Conservation (phyloP, 768 basidiomycete species). For the Tulasnella sp. region DNA sequence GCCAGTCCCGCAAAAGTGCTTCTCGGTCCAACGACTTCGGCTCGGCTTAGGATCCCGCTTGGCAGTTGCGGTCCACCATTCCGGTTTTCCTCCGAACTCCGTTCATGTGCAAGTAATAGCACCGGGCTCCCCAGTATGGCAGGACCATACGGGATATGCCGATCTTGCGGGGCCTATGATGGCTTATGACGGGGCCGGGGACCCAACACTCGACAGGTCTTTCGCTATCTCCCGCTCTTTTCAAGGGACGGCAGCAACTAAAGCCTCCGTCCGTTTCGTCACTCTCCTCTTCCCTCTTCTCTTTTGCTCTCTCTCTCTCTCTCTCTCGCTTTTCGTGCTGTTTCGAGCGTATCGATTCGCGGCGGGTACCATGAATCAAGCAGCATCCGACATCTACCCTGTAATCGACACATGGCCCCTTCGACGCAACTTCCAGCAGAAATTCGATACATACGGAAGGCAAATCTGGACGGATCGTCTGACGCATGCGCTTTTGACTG, state of each 20-base stretch:
- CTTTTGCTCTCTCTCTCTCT: not conserved
- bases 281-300: not conserved
- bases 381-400: not conserved
- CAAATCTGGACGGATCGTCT: constrained; percentile 11
- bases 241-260: too few relatives aligned
- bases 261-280: too few relatives aligned
- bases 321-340: not conserved
- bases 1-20: not conserved
- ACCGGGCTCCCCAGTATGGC: not conserved
- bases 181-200: not conserved
- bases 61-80: not conserved
- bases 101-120: too few relatives aligned
- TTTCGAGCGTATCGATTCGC: not conserved
- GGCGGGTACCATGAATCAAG: not conserved
- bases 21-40: not conserved
- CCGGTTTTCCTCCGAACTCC: not conserved
- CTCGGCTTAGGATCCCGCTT: not conserved
- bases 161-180: not conserved
- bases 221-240: too few relatives aligned
- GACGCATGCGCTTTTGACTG: constrained; percentile 1
- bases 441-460: constrained; percentile 6
- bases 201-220: not conserved
- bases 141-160: not conserved
- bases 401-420: constrained; percentile 6
- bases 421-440: not conserved